phyloP scores from a whole-genome alignment of 192 early-diverging fungal genomes.

The Thamnidium elegans region DNA sequence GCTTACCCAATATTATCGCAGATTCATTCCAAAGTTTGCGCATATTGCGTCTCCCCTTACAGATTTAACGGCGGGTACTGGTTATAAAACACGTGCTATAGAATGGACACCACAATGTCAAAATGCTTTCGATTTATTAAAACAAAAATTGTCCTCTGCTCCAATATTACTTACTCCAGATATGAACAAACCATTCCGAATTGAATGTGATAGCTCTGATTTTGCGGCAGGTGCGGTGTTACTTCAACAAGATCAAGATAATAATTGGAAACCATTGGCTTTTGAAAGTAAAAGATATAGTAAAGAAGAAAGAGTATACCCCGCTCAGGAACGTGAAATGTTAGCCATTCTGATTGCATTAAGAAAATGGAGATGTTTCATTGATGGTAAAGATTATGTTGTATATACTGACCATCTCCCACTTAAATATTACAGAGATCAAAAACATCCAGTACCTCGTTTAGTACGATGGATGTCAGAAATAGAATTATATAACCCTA shows the following conservation, averaged over 20 bases:
- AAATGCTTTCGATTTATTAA: not conserved
- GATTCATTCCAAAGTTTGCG: slow-evolving; percentile 21
- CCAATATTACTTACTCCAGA: slow-evolving; percentile 7
- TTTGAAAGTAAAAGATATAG: slow-evolving; percentile 34
- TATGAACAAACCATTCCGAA: not conserved
- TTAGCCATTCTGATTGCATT: slow-evolving; percentile 9
- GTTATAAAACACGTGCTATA: not conserved
- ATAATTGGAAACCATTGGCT: slow-evolving; percentile 27
- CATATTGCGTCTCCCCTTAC: slow-evolving; percentile 24
- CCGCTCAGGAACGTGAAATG: slow-evolving; percentile 17
- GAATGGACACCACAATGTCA: slow-evolving; percentile 13
- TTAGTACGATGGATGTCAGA: slow-evolving; percentile 7
- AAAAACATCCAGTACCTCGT: not conserved
- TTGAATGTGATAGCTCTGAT: slow-evolving; percentile 14
- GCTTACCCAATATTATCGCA: slow-evolving; percentile 23
- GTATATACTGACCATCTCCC: slow-evolving; percentile 14
- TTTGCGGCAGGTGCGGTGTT: slow-evolving; percentile 6
- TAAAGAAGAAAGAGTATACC: slow-evolving; percentile 30
- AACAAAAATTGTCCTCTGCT: not conserved
- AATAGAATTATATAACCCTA: slow-evolving; percentile 11
- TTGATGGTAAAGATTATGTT: not conserved
- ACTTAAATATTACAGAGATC: slow-evolving; percentile 2
- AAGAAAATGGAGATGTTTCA: slow-evolving; percentile 15
- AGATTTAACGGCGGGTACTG: not conserved
- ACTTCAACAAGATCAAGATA: slow-evolving; percentile 7